A percentile compares a stretch with the other conserved stretches of the same genome.
These are phyloP conservation scores for Ramichloridium luteum DNA, from an alignment of 2,329 filamentous ascomycete species.

Conservation along the genomic window DNA sequence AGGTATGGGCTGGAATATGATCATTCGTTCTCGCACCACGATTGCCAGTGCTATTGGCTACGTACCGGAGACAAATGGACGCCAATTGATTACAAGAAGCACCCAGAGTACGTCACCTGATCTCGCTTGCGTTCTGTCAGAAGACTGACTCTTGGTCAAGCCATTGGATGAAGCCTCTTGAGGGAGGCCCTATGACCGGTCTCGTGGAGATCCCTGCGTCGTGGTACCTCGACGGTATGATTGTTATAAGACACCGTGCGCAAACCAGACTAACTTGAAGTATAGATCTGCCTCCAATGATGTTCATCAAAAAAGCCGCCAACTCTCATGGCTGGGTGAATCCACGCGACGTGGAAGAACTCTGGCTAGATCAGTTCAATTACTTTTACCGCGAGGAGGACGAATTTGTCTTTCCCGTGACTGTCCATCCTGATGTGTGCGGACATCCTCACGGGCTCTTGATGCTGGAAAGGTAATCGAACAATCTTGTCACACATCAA, in stretches of 20 bases:
- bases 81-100: slow-evolving; percentile 36
- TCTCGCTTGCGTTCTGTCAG: no score
- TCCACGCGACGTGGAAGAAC: slow-evolving; percentile 48
- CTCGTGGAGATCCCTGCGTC: slow-evolving; percentile 55
- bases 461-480: slow-evolving; percentile 54
- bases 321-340: slow-evolving; percentile 49
- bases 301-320: slow-evolving; percentile 56
- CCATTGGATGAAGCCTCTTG: slow-evolving; percentile 52
- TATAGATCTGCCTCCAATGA: slow-evolving; percentile 51
- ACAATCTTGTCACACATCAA: neutral
- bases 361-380: slow-evolving; percentile 56
- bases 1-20: slow-evolving; percentile 60
- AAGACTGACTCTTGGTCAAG: no score
- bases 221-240: slow-evolving; percentile 48
- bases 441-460: slow-evolving; percentile 59
- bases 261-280: slow-evolving; percentile 1
- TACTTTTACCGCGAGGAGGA: slow-evolving; percentile 69
- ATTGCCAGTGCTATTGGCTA: slow-evolving; percentile 53
- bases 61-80: slow-evolving; percentile 54
- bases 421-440: slow-evolving; percentile 61
- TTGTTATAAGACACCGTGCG: no score
- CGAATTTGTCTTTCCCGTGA: slow-evolving; percentile 66
- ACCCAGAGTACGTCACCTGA: neutral
- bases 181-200: slow-evolving; percentile 48
- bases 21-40: slow-evolving; percentile 54